Conservation (phyloP, 2,329 filamentous ascomycete genomes). For the Metarhizium rileyi region DNA sequence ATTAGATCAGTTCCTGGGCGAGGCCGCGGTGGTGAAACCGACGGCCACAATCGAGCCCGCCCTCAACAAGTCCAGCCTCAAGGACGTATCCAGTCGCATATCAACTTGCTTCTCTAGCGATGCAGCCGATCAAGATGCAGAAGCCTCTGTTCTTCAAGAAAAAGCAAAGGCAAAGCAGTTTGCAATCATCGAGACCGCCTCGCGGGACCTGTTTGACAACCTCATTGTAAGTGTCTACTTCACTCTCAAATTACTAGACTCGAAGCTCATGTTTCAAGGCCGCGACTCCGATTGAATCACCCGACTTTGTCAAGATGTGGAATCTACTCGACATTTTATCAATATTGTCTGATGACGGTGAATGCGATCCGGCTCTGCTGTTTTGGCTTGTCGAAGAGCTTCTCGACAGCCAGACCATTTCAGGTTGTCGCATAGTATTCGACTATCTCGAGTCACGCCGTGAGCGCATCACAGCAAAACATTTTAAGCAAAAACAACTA, state of each 20-base stretch:
- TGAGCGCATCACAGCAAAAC: slow-evolving; percentile 72
- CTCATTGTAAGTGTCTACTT: slow-evolving; percentile 52
- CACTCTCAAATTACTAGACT: background rate
- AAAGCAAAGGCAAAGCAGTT: slow-evolving; percentile 40
- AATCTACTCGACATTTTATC: slow-evolving; percentile 89
- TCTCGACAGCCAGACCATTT: slow-evolving; percentile 89
- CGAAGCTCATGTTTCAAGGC: slow-evolving; percentile 40
- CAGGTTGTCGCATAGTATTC: slow-evolving; percentile 83
- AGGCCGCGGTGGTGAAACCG: slow-evolving; percentile 50
- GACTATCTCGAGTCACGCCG: slow-evolving; percentile 90
- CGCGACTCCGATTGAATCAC: slow-evolving; percentile 63
- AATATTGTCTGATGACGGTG: slow-evolving; percentile 73
- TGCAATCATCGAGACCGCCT: slow-evolving; percentile 73
- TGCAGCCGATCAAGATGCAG: slow-evolving; percentile 17
- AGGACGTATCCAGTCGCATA: slow-evolving; percentile 36
- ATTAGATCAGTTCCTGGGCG: slow-evolving; percentile 46
- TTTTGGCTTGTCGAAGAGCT: slow-evolving; percentile 93
- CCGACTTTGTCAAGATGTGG: slow-evolving; percentile 78
- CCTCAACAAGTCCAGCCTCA: slow-evolving; percentile 59
- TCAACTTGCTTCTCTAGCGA: slow-evolving; percentile 22
- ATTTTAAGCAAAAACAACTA: slow-evolving; percentile 75
- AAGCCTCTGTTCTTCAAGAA: slow-evolving; percentile 29
- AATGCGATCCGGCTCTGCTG: slow-evolving; percentile 67
- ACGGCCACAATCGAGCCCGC: slow-evolving; percentile 59
- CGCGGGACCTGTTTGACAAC: slow-evolving; percentile 69